Conservation (phyloP, 148 eudicot genomes). For the Bassia scoparia region DNA sequence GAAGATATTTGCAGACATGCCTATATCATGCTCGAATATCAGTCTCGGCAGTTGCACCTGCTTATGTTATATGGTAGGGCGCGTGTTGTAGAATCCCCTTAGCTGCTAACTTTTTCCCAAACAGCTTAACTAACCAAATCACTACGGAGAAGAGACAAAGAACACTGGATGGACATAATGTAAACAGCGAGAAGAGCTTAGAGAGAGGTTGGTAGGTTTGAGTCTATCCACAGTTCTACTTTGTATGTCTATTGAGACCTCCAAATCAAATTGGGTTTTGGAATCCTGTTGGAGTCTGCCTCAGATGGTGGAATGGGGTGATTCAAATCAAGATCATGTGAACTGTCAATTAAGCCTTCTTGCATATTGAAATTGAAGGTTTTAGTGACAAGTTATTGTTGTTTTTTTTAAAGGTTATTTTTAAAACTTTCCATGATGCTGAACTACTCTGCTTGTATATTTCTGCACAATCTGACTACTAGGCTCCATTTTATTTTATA, state of each 20-base stretch:
- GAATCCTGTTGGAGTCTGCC: conserved; percentile 53
- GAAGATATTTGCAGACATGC: conserved; percentile 29
- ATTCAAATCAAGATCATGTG: conserved; percentile 30
- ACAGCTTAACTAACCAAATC: conserved; percentile 27
- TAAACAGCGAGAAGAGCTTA: conserved; percentile 49
- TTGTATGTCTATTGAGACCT: conserved; percentile 19
- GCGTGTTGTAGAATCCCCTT: conserved; percentile 43
- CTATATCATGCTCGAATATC: conserved; percentile 37
- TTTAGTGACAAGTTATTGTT: conserved; percentile 57
- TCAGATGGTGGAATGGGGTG: conserved; percentile 74
- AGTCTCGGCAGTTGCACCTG: conserved; percentile 63
- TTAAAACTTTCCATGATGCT: background rate
- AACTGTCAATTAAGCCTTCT: conserved; percentile 43
- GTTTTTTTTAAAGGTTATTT: too few relatives aligned
- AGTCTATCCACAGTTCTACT: conserved; percentile 41
- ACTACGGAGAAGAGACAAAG: conserved; percentile 29
- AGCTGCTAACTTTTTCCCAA: conserved; percentile 21
- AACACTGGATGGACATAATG: conserved; percentile 57
- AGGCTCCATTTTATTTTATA: background rate
- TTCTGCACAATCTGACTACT: background rate
- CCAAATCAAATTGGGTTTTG: conserved; percentile 27
- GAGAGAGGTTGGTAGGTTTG: conserved; percentile 68
- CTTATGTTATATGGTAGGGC: conserved; percentile 61
- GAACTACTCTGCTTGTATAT: background rate
- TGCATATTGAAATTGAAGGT: conserved; percentile 41